These are phyloP conservation scores for Hypoxylon rubiginosum DNA, from an alignment of 2,329 filamentous ascomycete genomes.

Conservation along the genomic window DNA sequence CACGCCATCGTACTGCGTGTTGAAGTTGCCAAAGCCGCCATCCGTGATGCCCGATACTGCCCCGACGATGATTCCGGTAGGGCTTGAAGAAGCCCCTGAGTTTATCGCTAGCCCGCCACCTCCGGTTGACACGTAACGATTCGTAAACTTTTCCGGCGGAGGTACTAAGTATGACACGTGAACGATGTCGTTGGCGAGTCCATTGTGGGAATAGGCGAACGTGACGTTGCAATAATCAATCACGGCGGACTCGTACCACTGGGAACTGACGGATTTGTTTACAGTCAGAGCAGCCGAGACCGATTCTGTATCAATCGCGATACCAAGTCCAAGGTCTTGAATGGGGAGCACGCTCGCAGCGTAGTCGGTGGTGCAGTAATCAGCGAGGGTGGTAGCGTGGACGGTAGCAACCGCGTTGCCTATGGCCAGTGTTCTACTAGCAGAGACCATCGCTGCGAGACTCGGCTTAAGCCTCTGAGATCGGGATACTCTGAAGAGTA, in stretches of 20 bases:
- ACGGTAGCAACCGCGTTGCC: slow-evolving; percentile 4
- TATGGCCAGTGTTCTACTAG: slow-evolving; percentile 3
- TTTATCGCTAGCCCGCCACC: slow-evolving; percentile 55
- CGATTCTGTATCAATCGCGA: slow-evolving; percentile 49
- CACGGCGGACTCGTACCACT: slow-evolving; percentile 44
- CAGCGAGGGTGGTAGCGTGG: slow-evolving; percentile 20
- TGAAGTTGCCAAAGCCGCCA: slow-evolving; percentile 64
- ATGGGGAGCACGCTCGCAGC: slow-evolving; percentile 38
- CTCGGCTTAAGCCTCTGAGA: neutral
- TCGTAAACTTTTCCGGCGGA: slow-evolving; percentile 38
- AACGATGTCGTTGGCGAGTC: slow-evolving; percentile 40
- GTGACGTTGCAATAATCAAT: slow-evolving; percentile 45
- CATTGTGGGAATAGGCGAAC: slow-evolving; percentile 46
- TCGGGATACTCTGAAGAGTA: neutral
- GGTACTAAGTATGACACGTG: slow-evolving; percentile 45
- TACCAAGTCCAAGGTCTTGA: slow-evolving; percentile 45
- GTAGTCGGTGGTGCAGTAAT: slow-evolving; percentile 41
- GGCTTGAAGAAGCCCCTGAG: slow-evolving; percentile 47
- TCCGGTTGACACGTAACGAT: slow-evolving; percentile 53
- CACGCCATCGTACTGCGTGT: slow-evolving; percentile 54
- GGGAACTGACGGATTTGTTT: slow-evolving; percentile 50
- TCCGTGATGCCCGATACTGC: slow-evolving; percentile 63
- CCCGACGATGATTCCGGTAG: slow-evolving; percentile 55
- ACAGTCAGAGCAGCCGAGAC: slow-evolving; percentile 50
- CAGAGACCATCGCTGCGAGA: slow-evolving; percentile 9